Base-by-base conservation (phyloP, 2,329 filamentous ascomycete species). In the Nothopassalora personata region DNA sequence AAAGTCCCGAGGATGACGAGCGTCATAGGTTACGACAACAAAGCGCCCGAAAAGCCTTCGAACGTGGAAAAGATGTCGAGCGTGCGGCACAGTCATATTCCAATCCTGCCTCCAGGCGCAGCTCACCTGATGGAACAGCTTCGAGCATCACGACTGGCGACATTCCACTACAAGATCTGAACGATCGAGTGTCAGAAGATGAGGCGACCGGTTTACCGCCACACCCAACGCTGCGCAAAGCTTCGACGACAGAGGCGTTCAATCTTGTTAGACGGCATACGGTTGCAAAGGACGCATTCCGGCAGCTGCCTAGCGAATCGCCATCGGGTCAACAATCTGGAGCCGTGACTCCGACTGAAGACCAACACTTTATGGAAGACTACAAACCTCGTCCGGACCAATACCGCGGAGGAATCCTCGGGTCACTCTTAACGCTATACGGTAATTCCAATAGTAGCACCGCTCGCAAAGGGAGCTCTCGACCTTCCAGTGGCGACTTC, bases 351-450 rank as follows among this genome's bases (percentile, higher is more conserved):
- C 81, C 79, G 1, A 73, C 72, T 1, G 72, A 76, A 46, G 77
- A 80, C 49, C 69, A 74, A 43, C 78, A 83, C 47, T 80, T 81
- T 51, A 60, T 64, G 53, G 81, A 83, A 47, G 81, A 83, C 57
- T 90, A 89, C 68, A 82, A 89, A 18, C 84, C 86, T 48, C 79
- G 80, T 46, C 89, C 89, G 4, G 75, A 79, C 23, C 82, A 86
- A 62, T 92, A 90, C 71, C 84, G 86, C 53, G 87, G 86, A 31
- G 89, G 90, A 31, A 83, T 93, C 50, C 77, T 95, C 1, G 86
- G 86, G 2, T 87, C 86, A 0, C 76, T 95, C 0, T 76, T 94
- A 53, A 89, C 86, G 71, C 79, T 91, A 9, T 87, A 90, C 68
- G 81, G 84, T 59, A 77, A 70, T 34, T 28, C 46, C 18, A 43